Evolutionary conservation across 768 basidiomycete species (phyloP), one percentile per base, ranked within the genome.

Genomic region (Rhodotorula sphaerocarpa): DNA sequence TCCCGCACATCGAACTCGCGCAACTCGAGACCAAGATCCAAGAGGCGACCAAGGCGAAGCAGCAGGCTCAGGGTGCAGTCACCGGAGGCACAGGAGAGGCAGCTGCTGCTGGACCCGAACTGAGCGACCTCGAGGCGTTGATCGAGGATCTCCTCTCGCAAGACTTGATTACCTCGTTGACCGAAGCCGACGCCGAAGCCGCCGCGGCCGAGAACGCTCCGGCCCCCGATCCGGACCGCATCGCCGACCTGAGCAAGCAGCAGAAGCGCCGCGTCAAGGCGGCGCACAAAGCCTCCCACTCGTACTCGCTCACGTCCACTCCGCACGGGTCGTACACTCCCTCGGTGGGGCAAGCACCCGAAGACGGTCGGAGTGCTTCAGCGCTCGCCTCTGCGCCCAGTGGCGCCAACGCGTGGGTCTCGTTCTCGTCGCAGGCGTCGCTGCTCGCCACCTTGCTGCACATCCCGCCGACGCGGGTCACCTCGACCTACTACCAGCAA

Each of bases 61-160:
- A 27, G 15, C 33, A 33, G 7, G 50, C 50, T 15, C 10, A 9
- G 36, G 36, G 10, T 9, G 16, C 36, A 39, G 36, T 16, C 36
- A 16, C 9, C 10, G 10, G 10, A 16, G 36, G 16, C 36, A 39
- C 36, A 10, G 36, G 9, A 9, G 36, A 39, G 36, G 36, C 36
- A 16, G 36, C 36, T 10, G 36, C 36, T 9, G 36, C 36, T 9
- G 36, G 10, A 39, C 36, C 36, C 36, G 28, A 15, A 7, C 28
- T 20, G 5, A 20, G 42, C n/a, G 67, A 68, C 44, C 52, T 68
- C 36, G 67, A 68, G 33, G 20, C 33, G 18, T 41, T 68, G 42
- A 50, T 68, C 47, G 67, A 68, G 44, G 67, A 68, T 11, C 59
- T 68, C n/a, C 36, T 68, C 20, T 57, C 46, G 12, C 55, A 68